Conservation (phyloP, 2,329 filamentous ascomycete genomes). For the Acrocalymma vagum region DNA sequence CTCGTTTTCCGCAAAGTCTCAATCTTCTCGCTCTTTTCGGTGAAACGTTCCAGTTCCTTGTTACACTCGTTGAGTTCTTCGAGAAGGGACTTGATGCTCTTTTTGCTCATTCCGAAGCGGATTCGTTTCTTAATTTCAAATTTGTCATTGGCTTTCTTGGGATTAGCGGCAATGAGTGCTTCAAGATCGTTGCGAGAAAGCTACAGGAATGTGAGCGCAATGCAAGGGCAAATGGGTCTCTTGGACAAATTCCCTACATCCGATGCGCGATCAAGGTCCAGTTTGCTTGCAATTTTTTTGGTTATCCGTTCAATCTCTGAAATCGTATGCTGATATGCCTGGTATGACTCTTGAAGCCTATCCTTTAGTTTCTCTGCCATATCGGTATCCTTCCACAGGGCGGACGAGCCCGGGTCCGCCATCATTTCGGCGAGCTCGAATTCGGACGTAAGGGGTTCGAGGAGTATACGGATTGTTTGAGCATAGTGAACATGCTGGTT, state of each 20-base stretch:
- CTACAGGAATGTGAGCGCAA: constrained; percentile 29
- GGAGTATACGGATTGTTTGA: constrained; percentile 44
- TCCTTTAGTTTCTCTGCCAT: constrained; percentile 38
- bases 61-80: constrained; percentile 49
- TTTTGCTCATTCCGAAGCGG: constrained; percentile 47
- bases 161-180: constrained; percentile 42
- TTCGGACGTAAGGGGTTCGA: constrained; percentile 46
- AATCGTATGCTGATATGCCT: constrained; percentile 45
- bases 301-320: constrained; percentile 45
- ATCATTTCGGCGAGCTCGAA: constrained; percentile 46
- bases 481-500: constrained; percentile 48
- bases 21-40: constrained; percentile 47
- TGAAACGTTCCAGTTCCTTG: constrained; percentile 48
- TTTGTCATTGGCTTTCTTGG: constrained; percentile 37
- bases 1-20: constrained; percentile 42
- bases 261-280: constrained; percentile 44
- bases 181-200: constrained; percentile 45
- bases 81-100: constrained; percentile 43
- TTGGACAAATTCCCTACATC: constrained; percentile 27
- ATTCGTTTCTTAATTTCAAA: constrained; percentile 47
- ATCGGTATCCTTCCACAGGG: constrained; percentile 41
- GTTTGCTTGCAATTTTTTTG: constrained; percentile 44
- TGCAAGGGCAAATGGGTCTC: constrained; percentile 11
- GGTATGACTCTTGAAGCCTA: constrained; percentile 44
- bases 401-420: constrained; percentile 33